Conservation (phyloP, 768 basidiomycete genomes). For the Psilocybe cubensis region DNA sequence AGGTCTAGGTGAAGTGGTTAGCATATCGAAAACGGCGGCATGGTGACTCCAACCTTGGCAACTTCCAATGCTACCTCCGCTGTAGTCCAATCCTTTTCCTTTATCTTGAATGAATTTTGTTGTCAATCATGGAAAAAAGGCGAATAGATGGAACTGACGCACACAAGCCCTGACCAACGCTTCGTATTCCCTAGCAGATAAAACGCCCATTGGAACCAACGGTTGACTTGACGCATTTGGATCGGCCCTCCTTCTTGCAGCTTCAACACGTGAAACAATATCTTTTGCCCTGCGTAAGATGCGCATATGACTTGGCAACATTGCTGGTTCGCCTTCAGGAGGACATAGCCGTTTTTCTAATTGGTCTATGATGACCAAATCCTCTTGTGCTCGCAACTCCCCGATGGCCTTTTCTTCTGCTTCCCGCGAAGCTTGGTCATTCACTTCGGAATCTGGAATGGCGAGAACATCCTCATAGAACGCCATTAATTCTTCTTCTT, state of each 20-base stretch:
- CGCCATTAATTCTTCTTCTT: conserved; percentile 43
- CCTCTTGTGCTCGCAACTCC: conserved; percentile 31
- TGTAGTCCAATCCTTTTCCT: conserved; percentile 46
- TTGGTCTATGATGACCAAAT: conserved; percentile 34
- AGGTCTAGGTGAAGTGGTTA: background rate
- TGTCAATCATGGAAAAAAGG: background rate
- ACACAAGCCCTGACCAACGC: conserved; percentile 57
- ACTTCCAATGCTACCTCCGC: conserved; percentile 56
- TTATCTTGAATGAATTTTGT: conserved; percentile 39
- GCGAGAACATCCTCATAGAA: conserved; percentile 51
- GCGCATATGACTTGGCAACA: conserved; percentile 20
- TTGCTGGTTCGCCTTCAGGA: conserved; percentile 4
- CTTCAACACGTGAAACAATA: conserved; percentile 36
- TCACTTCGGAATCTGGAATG: conserved; percentile 23
- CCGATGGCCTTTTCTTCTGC: conserved; percentile 20
- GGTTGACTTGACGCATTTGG: conserved; percentile 15
- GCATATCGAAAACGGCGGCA: background rate
- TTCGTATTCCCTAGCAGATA: conserved; percentile 57
- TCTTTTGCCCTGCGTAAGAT: conserved; percentile 38
- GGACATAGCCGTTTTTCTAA: conserved; percentile 37
- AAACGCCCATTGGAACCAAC: conserved; percentile 44
- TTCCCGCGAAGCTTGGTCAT: conserved; percentile 16
- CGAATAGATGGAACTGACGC: conserved; percentile 10
- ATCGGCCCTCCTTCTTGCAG: conserved; percentile 22
- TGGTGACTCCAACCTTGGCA: conserved; percentile 47